Evolutionary conservation across 2,329 filamentous ascomycete genomes (phyloP).

Genomic region (Aureobasidium sp.): DNA sequence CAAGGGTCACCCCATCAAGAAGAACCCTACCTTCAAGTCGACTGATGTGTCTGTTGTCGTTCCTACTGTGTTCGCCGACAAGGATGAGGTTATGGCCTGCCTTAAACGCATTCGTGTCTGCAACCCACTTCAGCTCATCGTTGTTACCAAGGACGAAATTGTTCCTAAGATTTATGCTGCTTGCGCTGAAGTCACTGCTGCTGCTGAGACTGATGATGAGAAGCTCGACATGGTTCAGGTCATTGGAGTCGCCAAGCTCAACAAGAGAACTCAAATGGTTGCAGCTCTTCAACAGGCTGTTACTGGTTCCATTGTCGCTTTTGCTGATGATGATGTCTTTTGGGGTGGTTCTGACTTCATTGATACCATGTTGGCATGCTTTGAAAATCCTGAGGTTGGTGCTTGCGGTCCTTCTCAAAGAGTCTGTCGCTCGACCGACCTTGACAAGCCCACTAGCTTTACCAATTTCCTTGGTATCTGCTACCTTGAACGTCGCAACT

Average conservation of each 20-base stretch:
- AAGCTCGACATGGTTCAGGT: conserved; percentile 21
- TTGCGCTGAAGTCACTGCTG: not conserved
- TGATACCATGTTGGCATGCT: conserved; percentile 29
- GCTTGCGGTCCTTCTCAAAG: conserved; percentile 53
- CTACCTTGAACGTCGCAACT: conserved; percentile 59
- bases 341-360: conserved; percentile 26
- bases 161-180: conserved; percentile 19
- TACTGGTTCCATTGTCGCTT: conserved; percentile 25
- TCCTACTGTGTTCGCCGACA: conserved; percentile 30
- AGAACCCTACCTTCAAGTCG: conserved; percentile 23
- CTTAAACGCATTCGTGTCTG: conserved; percentile 23
- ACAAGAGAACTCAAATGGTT: conserved; percentile 32
- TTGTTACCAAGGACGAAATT: conserved; percentile 25
- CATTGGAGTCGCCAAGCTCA: conserved; percentile 28
- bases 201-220: conserved; percentile 10
- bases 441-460: conserved; percentile 21
- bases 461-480: conserved; percentile 52
- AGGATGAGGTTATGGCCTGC: conserved; percentile 25
- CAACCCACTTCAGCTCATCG: conserved; percentile 23
- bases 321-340: conserved; percentile 33
- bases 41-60: conserved; percentile 28
- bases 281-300: conserved; percentile 24
- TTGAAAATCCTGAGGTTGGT: conserved; percentile 43
- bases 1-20: conserved; percentile 23
- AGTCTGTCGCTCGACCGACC: conserved; percentile 35